Base-by-base conservation (phyloP, 2,329 filamentous ascomycete species). In the Rosellinia necatrix region DNA sequence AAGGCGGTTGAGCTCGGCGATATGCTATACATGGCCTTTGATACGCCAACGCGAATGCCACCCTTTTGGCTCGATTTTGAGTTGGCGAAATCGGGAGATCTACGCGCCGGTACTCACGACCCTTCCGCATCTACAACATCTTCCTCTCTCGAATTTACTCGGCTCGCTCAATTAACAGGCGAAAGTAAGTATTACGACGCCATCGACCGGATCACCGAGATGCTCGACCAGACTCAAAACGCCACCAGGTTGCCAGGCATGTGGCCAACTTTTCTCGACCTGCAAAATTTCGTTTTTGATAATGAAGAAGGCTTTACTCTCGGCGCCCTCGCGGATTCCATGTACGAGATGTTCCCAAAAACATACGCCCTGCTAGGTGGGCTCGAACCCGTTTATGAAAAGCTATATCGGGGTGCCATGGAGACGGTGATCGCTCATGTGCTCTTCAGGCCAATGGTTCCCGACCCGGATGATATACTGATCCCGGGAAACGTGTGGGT, bases 131-230 rank as follows among this genome's bases (percentile, higher is more conserved):
- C 75, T 2, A 71, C 75, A 1, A 88, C 88, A 5, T 89, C 87
- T 4, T 75, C 92, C 47, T 86, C 84, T 1, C 73, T 92, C 58
- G 89, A 92, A 64, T 86, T 92, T 68, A 90, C 87, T 7, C 79
- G 86, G 13, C 74, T 92, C 40, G 86, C 87, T 2, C 89, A 91
- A 68, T 73, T 92, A 53, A 92, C 89, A 0, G 85, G 83, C 32
- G 80, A 91, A 56, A 73, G 81, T 24, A 91, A 88, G 65, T 92
- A 90, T 72, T 91, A 88, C 68, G 87, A 90, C 67, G 88, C 87
- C 3, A 79, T 89, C 56, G 81, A 85, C 30, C 79, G 82, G 6
- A 82, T 92, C 52, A 90, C 86, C 59, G 78, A 89, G 53, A 76
- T 85, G 17, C 81, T 92, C 56, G 80, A 88, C 57, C 73, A 76